Evolutionary conservation across 2,329 filamentous ascomycete species (phyloP).

Genomic region (Metarhizium rileyi): DNA sequence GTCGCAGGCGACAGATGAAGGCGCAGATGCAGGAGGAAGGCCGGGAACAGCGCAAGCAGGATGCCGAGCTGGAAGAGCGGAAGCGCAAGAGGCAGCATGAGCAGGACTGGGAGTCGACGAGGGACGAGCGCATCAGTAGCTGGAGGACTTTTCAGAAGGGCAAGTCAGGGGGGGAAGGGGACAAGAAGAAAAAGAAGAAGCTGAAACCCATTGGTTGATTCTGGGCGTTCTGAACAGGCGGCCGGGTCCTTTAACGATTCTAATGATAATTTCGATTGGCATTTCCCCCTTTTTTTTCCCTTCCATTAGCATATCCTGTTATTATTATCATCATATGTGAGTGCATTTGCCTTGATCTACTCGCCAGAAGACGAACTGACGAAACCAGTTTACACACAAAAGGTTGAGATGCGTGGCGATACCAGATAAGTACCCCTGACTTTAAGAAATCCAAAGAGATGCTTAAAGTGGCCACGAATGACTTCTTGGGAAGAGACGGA

Average conservation of each 20-base stretch:
- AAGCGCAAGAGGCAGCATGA: constrained; percentile 88
- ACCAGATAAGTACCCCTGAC: no score
- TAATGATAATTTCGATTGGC: background rate
- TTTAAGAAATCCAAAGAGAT: no score
- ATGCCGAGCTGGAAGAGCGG: constrained; percentile 71
- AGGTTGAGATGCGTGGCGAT: background rate
- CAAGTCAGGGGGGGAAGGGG: constrained; percentile 37
- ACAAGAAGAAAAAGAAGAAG: constrained; percentile 63
- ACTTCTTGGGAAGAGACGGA: no score
- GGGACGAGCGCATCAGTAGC: constrained; percentile 84
- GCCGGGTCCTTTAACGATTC: background rate
- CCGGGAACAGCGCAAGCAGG: constrained; percentile 72
- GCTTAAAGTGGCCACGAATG: no score
- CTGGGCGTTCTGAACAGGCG: background rate
- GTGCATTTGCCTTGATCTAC: no score
- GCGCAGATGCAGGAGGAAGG: constrained; percentile 96
- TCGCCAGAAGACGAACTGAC: constrained; percentile 15
- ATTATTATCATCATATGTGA: no score
- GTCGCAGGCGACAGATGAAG: constrained; percentile 75
- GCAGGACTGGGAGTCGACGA: constrained; percentile 86
- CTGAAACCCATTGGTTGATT: constrained; percentile 49
- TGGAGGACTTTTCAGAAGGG: constrained; percentile 89
- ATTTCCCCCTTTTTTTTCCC: background rate
- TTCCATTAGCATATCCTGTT: background rate
- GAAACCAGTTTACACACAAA: constrained; percentile 7